Base-by-base conservation (phyloP, 768 basidiomycete species). In the Coprinopsis sp. region DNA sequence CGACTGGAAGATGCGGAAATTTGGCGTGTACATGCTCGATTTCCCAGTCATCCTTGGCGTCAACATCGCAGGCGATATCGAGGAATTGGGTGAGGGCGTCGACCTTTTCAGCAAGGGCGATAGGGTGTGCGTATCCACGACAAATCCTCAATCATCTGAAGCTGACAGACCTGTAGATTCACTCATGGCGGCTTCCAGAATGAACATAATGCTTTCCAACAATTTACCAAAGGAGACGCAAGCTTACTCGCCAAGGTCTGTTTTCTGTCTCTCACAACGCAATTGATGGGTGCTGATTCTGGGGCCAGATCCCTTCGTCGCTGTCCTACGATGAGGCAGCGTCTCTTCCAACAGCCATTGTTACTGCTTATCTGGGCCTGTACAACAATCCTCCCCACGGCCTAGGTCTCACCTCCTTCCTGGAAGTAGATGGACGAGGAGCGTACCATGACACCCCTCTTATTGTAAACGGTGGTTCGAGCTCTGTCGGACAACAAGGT, bases 11-110 rank as follows among this genome's bases (percentile, higher is more conserved):
- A 67, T 76, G 11, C 72, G 71, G 31, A 65, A 61, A 34, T 65
- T 64, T 49, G 73, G 69, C 0, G 46, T 64, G n/a, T 65, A 69
- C 45, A 53, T 71, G 37, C 60, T 67, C 19, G 51, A 62, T n/a
- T 78, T 61, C 52, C 78, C 76, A 4, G 69, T 71, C 3, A 63
- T 80, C 0, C 52, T 73, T 0, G 78, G 79, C 1, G 62, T 58
- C 8, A 78, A 82, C 42, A 64, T 67, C 27, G 71, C 79, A 18
- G 79, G 79, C 6, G 66, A 70, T 2, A 69, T 81, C 11, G 71
- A 69, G 19, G 66, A 66, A 29, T 59, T 79, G 33, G 79, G 79
- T 3, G 68, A 71, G 33, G 75, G 70, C 3, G 77, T 80, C 4
- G 62, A 59, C 14, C 62, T 62, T 38, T 72, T 78, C 56, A 66